Evolutionary conservation across 2,329 filamentous ascomycete genomes (phyloP), one percentile per base, ranked within the genome.

Genomic region (Verticillium dahliae): DNA sequence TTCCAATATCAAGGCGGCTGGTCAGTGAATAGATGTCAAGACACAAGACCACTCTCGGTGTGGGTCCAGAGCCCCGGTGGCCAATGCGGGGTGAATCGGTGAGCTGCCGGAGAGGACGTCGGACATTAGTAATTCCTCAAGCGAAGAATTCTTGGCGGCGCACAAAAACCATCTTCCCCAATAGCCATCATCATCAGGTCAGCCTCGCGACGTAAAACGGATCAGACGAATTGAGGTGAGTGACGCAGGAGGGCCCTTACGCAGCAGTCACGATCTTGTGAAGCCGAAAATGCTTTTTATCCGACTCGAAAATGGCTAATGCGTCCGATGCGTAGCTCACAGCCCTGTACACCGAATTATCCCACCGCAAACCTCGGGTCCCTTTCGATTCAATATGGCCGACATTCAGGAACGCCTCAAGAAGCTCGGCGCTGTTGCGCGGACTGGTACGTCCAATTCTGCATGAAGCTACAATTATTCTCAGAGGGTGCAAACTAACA

Each of bases 391-490:
- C 76, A 79, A 67, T 72, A 84, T 84, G 81, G 76, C 78, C 71
- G 81, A 84, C 72, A 72, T 84, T 69, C 81, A 84, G 77, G 81
- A 84, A 76, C 80, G 81, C 70, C 79, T 84, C 71, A 84, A 83
- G 81, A 84, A 84, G 81, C 81, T 84, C 66, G 81, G 80, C 74
- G 76, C 75, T 65, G 73, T 72, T 67, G 80, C 80, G 72, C 80
- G 81, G 76, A 91, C 88, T 80, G 89, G 89, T 91, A 86, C 72
- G 88, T 86, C 27, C 62, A 62, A 59, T 62, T 39, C 13, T 27
- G 13, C 35, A 14, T 7, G 35, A 10, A 33, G 18, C 13, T 33
- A 50, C 7, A 10, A 15, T 6, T 9, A 45, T 50, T 35, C 14
- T 27, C 54, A 55, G 57, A 52, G n/a, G 22, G 57, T 45, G 18